Conservation (phyloP, 2,329 filamentous ascomycete genomes). For the Erysiphe pulchra region DNA sequence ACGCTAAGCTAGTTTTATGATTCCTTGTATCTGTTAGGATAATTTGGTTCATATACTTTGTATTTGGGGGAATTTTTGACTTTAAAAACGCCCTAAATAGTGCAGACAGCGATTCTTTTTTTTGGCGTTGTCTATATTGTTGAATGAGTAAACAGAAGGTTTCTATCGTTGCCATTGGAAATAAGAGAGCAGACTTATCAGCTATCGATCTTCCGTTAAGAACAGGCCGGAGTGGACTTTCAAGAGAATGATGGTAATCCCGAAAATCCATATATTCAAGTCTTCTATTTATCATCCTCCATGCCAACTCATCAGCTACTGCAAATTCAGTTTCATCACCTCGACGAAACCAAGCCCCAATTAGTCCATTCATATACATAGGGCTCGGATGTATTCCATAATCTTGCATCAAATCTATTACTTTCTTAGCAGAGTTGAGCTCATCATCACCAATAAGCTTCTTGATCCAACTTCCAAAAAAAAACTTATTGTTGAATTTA, state of each 20-base stretch:
- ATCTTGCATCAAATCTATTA: constrained; percentile 50
- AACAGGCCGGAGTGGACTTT: constrained; percentile 3
- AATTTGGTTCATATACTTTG: constrained; percentile 58
- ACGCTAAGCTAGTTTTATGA: constrained; percentile 6
- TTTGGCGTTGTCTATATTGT: constrained; percentile 38
- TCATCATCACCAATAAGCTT: constrained; percentile 50
- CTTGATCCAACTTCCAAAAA: constrained; percentile 76
- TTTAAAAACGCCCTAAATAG: constrained; percentile 36
- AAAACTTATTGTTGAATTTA: constrained; percentile 43
- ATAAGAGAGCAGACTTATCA: constrained; percentile 15
- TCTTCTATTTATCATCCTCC: constrained; percentile 50
- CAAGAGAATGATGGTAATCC: constrained; percentile 2
- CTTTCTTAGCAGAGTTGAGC: constrained; percentile 42
- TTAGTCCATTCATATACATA: constrained; percentile 58
- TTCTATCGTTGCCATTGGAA: constrained; percentile 43
- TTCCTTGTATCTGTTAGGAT: constrained; percentile 20
- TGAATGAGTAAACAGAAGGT: constrained; percentile 54
- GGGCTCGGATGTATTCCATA: constrained; percentile 41
- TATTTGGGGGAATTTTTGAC: constrained; percentile 39
- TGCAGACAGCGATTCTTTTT: constrained; percentile 28
- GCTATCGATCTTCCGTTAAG: constrained; percentile 3
- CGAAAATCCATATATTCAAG: constrained; percentile 32
- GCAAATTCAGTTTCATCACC: constrained; percentile 25
- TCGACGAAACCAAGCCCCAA: constrained; percentile 51
- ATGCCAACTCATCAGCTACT: constrained; percentile 42